Evolutionary conservation across 495 filamentous ascomycete species (phyloP).

Genomic region (Aspergillus funiculosus): DNA sequence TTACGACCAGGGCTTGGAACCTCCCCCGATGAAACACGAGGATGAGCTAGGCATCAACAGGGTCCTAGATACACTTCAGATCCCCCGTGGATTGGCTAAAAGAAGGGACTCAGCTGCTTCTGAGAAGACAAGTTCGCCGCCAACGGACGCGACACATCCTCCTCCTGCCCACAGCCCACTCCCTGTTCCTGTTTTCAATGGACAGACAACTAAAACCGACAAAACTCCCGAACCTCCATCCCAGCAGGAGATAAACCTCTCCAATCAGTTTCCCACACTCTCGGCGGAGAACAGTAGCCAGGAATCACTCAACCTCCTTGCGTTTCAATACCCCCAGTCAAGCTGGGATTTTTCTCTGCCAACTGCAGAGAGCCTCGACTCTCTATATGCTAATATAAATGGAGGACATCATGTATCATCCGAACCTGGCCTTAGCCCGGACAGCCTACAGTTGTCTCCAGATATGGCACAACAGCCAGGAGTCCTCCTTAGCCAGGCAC

Average conservation of each 20-base stretch:
- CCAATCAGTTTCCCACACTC: constrained; percentile 16
- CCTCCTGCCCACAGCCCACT: constrained; percentile 22
- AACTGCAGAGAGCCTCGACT: constrained; percentile 40
- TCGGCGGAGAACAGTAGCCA: constrained; percentile 16
- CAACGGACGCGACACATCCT: constrained; percentile 6
- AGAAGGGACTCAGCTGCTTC: not conserved
- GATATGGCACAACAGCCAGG: constrained; percentile 35
- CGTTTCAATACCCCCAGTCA: constrained; percentile 28
- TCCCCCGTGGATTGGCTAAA: constrained; percentile 29
- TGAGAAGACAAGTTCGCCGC: constrained; percentile 1
- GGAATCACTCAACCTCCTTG: constrained; percentile 22
- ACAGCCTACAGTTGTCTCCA: constrained; percentile 29
- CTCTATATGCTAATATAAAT: constrained; percentile 36
- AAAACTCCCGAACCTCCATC: constrained; percentile 9
- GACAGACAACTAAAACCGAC: constrained; percentile 11
- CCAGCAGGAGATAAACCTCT: constrained; percentile 13
- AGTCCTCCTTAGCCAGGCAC: constrained; percentile 20
- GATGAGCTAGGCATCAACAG: constrained; percentile 42
- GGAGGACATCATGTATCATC: constrained; percentile 16
- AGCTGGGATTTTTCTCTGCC: constrained; percentile 41
- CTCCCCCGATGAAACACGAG: constrained; percentile 39
- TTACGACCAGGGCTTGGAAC: constrained; percentile 37
- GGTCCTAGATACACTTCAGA: constrained; percentile 42
- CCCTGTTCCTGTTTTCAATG: constrained; percentile 10
- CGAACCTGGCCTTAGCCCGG: constrained; percentile 27